These are phyloP conservation scores for Coniella vitis DNA, from an alignment of 2,329 filamentous ascomycete genomes.

Conservation along the genomic window DNA sequence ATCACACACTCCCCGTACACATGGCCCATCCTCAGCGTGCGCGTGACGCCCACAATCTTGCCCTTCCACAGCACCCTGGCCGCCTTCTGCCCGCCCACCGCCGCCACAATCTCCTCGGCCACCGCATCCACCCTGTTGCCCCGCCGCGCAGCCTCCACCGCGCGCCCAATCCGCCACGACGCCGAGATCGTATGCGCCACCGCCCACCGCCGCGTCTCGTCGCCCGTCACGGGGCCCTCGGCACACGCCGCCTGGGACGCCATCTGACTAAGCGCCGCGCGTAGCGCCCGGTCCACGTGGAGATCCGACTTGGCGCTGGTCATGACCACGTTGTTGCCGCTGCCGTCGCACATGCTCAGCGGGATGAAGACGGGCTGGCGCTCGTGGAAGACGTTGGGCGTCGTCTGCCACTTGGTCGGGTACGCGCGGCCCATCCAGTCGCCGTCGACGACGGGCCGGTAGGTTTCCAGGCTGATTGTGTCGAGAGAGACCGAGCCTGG, in stretches of 20 bases:
- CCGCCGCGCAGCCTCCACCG: constrained; percentile 44
- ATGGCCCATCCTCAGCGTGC: constrained; percentile 49
- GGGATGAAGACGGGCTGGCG: constrained; percentile 38
- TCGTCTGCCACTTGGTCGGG: constrained; percentile 49
- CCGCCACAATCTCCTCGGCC: constrained; percentile 51
- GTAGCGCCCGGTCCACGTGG: constrained; percentile 42
- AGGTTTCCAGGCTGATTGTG: constrained; percentile 34
- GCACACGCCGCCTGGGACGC: constrained; percentile 45
- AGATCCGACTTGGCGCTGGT: constrained; percentile 38
- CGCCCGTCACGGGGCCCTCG: constrained; percentile 41
- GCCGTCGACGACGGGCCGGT: constrained; percentile 46
- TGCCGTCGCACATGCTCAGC: constrained; percentile 43
- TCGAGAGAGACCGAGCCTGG: no score
- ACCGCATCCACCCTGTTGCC: constrained; percentile 46
- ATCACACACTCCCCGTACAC: constrained; percentile 54
- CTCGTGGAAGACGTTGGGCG: constrained; percentile 45
- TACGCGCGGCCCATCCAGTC: constrained; percentile 46
- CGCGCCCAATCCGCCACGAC: constrained; percentile 53
- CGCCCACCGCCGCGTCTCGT: constrained; percentile 43
- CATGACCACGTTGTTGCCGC: constrained; percentile 44
- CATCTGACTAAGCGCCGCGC: constrained; percentile 48
- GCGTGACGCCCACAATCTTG: constrained; percentile 56
- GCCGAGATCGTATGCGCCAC: constrained; percentile 47
- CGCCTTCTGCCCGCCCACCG: constrained; percentile 45
- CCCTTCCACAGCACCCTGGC: constrained; percentile 56